These are phyloP conservation scores for Cryomyces antarcticus DNA, from an alignment of 495 filamentous ascomycete genomes.

Conservation along the genomic window DNA sequence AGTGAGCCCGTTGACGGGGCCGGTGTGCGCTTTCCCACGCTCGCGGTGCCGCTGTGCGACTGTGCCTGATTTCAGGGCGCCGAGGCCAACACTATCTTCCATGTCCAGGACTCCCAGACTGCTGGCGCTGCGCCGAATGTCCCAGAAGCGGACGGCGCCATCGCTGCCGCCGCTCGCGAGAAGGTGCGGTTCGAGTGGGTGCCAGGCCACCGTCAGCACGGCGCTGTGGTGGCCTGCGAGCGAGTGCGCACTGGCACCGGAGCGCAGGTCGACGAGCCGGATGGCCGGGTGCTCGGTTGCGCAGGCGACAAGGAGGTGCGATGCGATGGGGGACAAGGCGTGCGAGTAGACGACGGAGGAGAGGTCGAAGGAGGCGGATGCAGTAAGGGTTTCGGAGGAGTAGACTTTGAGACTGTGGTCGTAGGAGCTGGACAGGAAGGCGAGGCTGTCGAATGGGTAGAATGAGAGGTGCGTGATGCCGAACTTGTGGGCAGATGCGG, in stretches of 20 bases:
- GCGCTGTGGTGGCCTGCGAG: slow-evolving; percentile 54
- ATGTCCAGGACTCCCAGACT: slow-evolving; percentile 58
- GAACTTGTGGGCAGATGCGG: slow-evolving; percentile 39
- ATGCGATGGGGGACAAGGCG: slow-evolving; percentile 48
- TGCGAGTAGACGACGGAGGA: slow-evolving; percentile 55
- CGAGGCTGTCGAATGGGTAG: slow-evolving; percentile 64
- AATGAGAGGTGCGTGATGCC: slow-evolving; percentile 72
- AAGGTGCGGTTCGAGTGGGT: slow-evolving; percentile 53
- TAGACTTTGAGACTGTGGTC: slow-evolving; percentile 71
- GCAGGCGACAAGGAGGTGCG: slow-evolving; percentile 59
- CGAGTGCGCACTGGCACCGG: slow-evolving; percentile 55
- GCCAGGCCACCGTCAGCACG: slow-evolving; percentile 59
- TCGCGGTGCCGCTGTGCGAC: slow-evolving; percentile 27
- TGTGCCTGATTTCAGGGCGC: slow-evolving; percentile 21
- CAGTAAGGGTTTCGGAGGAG: slow-evolving; percentile 36
- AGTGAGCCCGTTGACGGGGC: slow-evolving; percentile 58
- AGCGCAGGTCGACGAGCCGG: slow-evolving; percentile 62
- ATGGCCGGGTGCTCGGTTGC: slow-evolving; percentile 64
- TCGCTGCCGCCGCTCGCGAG: slow-evolving; percentile 61
- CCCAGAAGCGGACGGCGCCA: slow-evolving; percentile 65
- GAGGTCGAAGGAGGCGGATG: slow-evolving; percentile 49
- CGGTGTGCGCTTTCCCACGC: slow-evolving; percentile 46
- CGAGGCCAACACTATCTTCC: slow-evolving; percentile 52
- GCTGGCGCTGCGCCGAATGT: slow-evolving; percentile 52
- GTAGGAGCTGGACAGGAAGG: slow-evolving; percentile 68